Conservation (phyloP, 306 rosid species). For the Cicer yamashitae region DNA sequence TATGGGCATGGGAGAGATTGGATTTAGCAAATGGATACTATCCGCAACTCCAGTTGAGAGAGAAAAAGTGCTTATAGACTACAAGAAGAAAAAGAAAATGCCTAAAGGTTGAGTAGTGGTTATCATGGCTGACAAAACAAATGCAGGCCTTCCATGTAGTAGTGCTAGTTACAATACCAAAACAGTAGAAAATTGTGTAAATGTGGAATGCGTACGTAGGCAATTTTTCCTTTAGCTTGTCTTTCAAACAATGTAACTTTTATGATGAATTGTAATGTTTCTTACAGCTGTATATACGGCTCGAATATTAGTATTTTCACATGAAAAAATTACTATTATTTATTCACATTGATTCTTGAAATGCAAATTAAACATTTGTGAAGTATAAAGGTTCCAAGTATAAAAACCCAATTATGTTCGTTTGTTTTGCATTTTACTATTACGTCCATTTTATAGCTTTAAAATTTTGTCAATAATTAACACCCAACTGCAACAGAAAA, state of each 20-base stretch:
- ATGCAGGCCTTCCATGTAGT: slow-evolving; percentile 3
- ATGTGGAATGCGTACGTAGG: slow-evolving; percentile 38
- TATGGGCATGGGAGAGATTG: slow-evolving; percentile 71
- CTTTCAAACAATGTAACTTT: neutral
- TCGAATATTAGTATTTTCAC: neutral
- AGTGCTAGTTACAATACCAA: neutral
- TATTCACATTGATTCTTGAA: neutral
- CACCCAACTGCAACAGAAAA: neutral
- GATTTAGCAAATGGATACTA: slow-evolving; percentile 86
- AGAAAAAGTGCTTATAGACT: slow-evolving; percentile 67
- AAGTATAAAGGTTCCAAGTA: neutral
- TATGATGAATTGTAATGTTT: slow-evolving; percentile 22
- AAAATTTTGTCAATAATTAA: neutral
- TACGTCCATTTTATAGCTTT: neutral
- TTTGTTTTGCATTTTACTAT: neutral
- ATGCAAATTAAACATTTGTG: neutral
- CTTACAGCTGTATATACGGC: neutral
- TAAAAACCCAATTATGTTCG: neutral
- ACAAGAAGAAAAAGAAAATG: slow-evolving; percentile 62
- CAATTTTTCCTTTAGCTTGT: neutral
- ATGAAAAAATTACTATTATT: neutral
- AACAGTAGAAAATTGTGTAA: slow-evolving; percentile 16
- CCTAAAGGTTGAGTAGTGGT: slow-evolving; percentile 47
- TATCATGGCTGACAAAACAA: slow-evolving; percentile 28
- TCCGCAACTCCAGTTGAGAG: slow-evolving; percentile 72